phyloP scores from a whole-genome alignment of 495 filamentous ascomycete genomes.

The Bacidia gigantensis region DNA sequence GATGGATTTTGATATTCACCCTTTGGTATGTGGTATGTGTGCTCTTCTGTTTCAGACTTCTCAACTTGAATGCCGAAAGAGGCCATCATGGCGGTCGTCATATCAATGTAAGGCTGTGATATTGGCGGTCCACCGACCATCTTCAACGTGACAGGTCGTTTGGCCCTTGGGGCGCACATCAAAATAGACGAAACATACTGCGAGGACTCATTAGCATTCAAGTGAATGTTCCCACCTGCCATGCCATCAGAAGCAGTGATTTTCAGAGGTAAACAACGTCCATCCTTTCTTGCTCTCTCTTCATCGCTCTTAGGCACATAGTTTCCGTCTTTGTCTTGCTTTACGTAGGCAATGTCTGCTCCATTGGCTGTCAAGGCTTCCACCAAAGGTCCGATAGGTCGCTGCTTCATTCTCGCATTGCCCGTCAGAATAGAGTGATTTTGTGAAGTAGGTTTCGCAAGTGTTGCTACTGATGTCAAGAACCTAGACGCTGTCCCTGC shows the following conservation, averaged over 20 bases:
- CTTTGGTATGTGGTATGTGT: conserved; percentile 91
- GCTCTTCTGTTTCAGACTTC: conserved; percentile 55
- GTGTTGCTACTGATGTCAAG: conserved; percentile 79
- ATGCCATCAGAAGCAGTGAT: conserved; percentile 76
- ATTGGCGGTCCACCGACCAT: conserved; percentile 91
- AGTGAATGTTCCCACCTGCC: conserved; percentile 78
- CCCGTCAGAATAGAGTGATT: conserved; percentile 73
- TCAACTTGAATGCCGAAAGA: conserved; percentile 76
- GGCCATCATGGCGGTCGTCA: conserved; percentile 97
- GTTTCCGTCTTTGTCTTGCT: conserved; percentile 38
- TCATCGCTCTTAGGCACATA: conserved; percentile 52
- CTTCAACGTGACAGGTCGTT: conserved; percentile 77
- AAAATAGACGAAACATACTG: conserved; percentile 95
- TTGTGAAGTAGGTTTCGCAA: conserved; percentile 52
- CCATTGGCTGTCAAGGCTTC: conserved; percentile 80
- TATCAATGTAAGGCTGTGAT: conserved; percentile 93
- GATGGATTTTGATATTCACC: conserved; percentile 71
- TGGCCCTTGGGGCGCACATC: conserved; percentile 95
- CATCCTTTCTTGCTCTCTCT: conserved; percentile 19
- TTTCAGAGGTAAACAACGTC: conserved; percentile 63
- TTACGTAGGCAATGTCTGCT: conserved; percentile 67
- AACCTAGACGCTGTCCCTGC: conserved; percentile 94
- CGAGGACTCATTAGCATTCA: conserved; percentile 87
- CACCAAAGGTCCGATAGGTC: conserved; percentile 88
- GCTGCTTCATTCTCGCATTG: conserved; percentile 90